These are phyloP conservation scores for Lactarius pseudohatsudake DNA, from an alignment of 768 basidiomycete species.

Conservation along the genomic window DNA sequence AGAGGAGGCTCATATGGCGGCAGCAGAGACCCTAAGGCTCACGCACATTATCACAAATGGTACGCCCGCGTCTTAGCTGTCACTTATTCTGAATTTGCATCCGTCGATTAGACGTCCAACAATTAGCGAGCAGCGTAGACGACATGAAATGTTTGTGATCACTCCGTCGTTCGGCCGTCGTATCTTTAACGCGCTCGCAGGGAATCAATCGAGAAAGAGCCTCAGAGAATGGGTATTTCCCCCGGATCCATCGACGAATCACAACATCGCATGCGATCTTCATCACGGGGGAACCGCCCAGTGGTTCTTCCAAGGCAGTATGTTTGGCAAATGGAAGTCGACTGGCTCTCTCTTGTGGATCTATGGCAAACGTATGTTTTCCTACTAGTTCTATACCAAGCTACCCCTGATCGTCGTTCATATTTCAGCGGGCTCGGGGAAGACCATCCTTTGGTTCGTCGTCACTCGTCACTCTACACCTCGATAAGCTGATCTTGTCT, in stretches of 20 bases:
- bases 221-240: not conserved
- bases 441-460: no score
- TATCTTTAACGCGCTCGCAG: not conserved
- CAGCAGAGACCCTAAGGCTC: not conserved
- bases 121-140: not conserved
- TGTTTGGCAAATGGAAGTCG: not conserved
- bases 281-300: not conserved
- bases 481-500: not conserved
- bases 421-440: no score
- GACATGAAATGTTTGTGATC: not conserved
- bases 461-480: not conserved
- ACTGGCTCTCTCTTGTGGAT: not conserved
- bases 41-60: not conserved
- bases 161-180: not conserved
- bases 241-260: not conserved
- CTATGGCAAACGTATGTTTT: not conserved
- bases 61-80: not conserved
- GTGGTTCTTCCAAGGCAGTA: not conserved
- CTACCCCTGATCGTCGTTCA: not conserved
- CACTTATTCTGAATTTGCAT: no score
- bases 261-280: not conserved
- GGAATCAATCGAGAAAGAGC: not conserved
- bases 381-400: not conserved
- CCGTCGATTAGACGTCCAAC: not conserved
- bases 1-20: not conserved